Evolutionary conservation across 108 stramenopile genomes (phyloP), one percentile per base, ranked within the genome.

Genomic region (Bacterosira constricta): DNA sequence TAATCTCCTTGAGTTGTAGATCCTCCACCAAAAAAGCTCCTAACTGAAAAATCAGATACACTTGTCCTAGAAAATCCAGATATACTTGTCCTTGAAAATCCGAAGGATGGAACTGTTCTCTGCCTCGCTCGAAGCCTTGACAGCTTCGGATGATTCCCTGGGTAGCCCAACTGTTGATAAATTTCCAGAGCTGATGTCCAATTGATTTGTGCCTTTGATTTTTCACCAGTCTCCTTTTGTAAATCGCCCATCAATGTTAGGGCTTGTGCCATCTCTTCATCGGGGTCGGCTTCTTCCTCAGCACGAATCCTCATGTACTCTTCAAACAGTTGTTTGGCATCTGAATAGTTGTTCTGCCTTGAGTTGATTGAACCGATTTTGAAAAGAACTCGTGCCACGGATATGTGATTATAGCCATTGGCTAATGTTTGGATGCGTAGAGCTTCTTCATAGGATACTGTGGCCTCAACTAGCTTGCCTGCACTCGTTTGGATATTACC

Each of bases 271-370:
- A 80, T 73, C 45, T 80, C 79, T 57, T 73, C 71, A 32, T 80
- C 79, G 25, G 79, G 79, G 34, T 80, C 67, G 23, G 39, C 59
- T 38, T 57, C 79, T 30, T 73, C 71, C 47, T 73, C 71, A 3
- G 79, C 71, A 39, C 79, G 79, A 15, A 80, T 66, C n/a, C 79
- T 52, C 26, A 73, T 69, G 67, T 80, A 80, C 50, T 80, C 71
- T 45, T 68, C 79, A 29, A 80, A 73, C 20, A 80, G 50, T 32
- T 73, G 60, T 52, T 73, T 80, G 0, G 79, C 79, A 25, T 68
- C 67, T 6, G 31, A 20, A 34, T 54, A 73, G 0, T 72, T 67
- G 34, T 73, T 55, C 56, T 67, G 55, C 39, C 62, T 61, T 6
- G 71, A 69, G 34, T 52, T 55, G 13, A 80, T 66, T 17, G 61